phyloP scores from a whole-genome alignment of 2,329 filamentous ascomycete genomes.

The Exophiala lecanii-corni region DNA sequence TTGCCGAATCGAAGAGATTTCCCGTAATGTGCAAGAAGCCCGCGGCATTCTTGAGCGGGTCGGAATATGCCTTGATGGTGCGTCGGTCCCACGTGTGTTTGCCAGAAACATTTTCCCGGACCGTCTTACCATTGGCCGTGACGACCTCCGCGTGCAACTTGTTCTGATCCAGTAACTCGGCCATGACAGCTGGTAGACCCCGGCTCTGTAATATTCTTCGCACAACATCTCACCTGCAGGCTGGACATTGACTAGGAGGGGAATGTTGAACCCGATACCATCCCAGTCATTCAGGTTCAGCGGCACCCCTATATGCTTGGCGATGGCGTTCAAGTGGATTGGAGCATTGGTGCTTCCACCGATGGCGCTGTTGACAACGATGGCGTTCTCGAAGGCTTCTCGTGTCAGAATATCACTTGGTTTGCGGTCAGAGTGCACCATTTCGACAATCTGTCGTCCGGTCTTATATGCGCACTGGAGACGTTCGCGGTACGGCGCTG shows the following conservation, averaged over 20 bases:
- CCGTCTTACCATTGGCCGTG: constrained; percentile 45
- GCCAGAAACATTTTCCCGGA: constrained; percentile 41
- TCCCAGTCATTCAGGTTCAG: constrained; percentile 54
- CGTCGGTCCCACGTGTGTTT: constrained; percentile 48
- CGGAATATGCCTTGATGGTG: constrained; percentile 42
- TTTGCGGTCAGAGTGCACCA: constrained; percentile 46
- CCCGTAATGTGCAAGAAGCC: constrained; percentile 49
- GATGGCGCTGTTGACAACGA: constrained; percentile 52
- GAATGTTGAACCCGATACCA: constrained; percentile 45
- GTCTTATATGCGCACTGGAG: constrained; percentile 47
- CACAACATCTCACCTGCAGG: constrained; percentile 51
- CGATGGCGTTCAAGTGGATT: constrained; percentile 53
- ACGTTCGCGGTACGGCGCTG: constrained; percentile 47
- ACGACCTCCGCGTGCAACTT: constrained; percentile 42
- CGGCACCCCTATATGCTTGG: constrained; percentile 50
- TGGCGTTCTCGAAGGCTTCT: constrained; percentile 53
- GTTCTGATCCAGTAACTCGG: constrained; percentile 47
- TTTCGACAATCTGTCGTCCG: constrained; percentile 47
- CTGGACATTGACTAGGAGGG: constrained; percentile 52
- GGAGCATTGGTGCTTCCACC: constrained; percentile 55
- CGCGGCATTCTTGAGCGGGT: constrained; percentile 47
- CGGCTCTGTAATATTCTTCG: constrained; percentile 53
- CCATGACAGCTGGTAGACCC: constrained; percentile 52
- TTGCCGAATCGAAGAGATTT: constrained; percentile 48
- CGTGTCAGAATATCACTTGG: constrained; percentile 54